A percentile compares a stretch with the other conserved stretches of the same genome.
phyloP scores from a whole-genome alignment of 495 filamentous ascomycete genomes.

The Aspergillus saccharolyticus region DNA sequence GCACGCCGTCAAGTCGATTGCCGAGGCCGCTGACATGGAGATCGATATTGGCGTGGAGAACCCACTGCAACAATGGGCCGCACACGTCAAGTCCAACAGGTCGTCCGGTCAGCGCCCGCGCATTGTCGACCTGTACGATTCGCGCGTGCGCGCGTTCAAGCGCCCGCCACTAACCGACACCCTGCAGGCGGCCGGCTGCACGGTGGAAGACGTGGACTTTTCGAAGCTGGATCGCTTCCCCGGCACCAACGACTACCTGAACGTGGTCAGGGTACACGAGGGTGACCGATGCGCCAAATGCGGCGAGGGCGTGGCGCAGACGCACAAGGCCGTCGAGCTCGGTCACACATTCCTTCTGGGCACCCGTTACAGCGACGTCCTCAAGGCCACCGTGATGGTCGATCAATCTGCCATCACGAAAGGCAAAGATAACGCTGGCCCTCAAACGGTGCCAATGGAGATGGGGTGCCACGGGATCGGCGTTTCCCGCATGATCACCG shows the following conservation, averaged over 20 bases:
- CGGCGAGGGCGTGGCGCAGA: conserved; percentile 52
- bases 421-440: conserved; percentile 1
- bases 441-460: conserved; percentile 54
- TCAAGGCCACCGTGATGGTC: conserved; percentile 56
- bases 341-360: conserved; percentile 95
- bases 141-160: conserved; percentile 40
- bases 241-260: conserved; percentile 35
- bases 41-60: conserved; percentile 68
- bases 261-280: conserved; percentile 57
- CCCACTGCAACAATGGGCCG: conserved; percentile 51
- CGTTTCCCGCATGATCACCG: conserved; percentile 83
- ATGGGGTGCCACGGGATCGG: conserved; percentile 99
- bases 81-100: conserved; percentile 33
- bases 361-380: conserved; percentile 74
- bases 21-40: conserved; percentile 51
- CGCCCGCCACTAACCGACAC: conserved; percentile 42
- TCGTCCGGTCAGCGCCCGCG: conserved; percentile 20
- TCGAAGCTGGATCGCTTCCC: conserved; percentile 41
- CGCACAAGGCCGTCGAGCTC: conserved; percentile 75
- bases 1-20: conserved; percentile 62
- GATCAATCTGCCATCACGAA: conserved; percentile 23
- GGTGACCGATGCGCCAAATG: conserved; percentile 75
- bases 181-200: conserved; percentile 26
- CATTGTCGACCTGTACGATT: conserved; percentile 42
- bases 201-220: conserved; percentile 32